These are phyloP conservation scores for Trametes coccinea DNA, from an alignment of 768 basidiomycete species.

Conservation along the genomic window DNA sequence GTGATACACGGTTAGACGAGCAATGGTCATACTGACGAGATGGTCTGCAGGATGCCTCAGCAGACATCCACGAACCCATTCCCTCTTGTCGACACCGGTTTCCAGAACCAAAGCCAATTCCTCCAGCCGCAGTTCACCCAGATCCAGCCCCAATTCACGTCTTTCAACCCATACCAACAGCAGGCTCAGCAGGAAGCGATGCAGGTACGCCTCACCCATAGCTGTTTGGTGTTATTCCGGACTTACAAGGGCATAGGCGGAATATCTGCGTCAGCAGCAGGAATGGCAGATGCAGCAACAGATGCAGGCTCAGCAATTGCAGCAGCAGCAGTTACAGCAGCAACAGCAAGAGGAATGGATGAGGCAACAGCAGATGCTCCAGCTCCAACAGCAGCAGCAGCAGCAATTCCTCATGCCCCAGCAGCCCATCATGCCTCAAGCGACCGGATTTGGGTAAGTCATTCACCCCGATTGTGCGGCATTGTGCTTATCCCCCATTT, in stretches of 20 bases:
- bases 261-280: constrained; percentile 54
- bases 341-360: constrained; percentile 56
- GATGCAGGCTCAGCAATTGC: constrained; percentile 43
- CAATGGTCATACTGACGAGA: constrained; percentile 8
- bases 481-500: background rate
- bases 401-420: constrained; percentile 49
- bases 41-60: constrained; percentile 17
- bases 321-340: constrained; percentile 46
- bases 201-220: constrained; percentile 43
- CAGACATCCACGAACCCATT: constrained; percentile 52
- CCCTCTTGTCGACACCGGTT: constrained; percentile 60
- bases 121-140: constrained; percentile 78
- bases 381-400: constrained; percentile 52
- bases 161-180: constrained; percentile 93
- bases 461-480: background rate
- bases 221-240: background rate
- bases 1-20: constrained; percentile 29
- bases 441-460: constrained; percentile 75
- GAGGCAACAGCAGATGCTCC: constrained; percentile 61
- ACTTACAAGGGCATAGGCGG: constrained; percentile 33
- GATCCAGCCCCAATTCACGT: constrained; percentile 83
- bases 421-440: constrained; percentile 51
- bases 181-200: constrained; percentile 89
- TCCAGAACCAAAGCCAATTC: constrained; percentile 41
- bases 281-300: constrained; percentile 74